Base-by-base conservation (phyloP, 192 early-diverging fungal genomes). In the Backusella luteola region DNA sequence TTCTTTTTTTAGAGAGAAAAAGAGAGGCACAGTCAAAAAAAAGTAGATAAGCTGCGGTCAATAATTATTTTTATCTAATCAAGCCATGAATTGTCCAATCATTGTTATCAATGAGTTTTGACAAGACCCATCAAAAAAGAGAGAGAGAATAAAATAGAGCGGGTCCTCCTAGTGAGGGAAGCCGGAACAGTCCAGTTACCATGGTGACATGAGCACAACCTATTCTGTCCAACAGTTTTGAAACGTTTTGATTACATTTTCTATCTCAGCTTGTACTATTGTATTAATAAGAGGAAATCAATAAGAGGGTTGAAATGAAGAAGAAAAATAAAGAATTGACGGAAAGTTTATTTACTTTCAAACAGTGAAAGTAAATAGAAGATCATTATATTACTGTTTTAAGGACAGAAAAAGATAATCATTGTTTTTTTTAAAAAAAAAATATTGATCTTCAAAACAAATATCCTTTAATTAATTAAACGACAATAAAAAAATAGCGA, bases 71-170 rank as follows among this genome's bases (percentile, higher is more conserved):
- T 29, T 14, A 29, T 63, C 26, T 26, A 29, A 63, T 29, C 26
- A 23, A 11, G 4, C 23, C 12, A 29, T 29, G 56, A 26, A 29
- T 63, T 63, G 23, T 29, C 23, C 56, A 63, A 63, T 29, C 56
- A 63, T 2, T 29, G 21, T 23, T 4, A 29, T 63, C 56, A 63
- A 63, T 63, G 23, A 26, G 23, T 14, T 63, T 56, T 63, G 56
- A 63, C 56, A 63, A 63, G 56, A 63, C 56, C 56, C 23, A 63
- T 63, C 53, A 59, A 63, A 63, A 63, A 29, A 56, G n/a, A 56
- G 2, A 9, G 1, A 56, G 23, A 56, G 2, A 14, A 26, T 29
- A 29, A 63, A 23, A 29, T 9, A 29, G 56, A 63, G 14, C 56
- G 56, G 56, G 11, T 63, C 9, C 26, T 32, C 56, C 56, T 23